Evolutionary conservation across 129 eudicot genomes (phyloP).

Genomic region (Heracleum sosnowskyi): DNA sequence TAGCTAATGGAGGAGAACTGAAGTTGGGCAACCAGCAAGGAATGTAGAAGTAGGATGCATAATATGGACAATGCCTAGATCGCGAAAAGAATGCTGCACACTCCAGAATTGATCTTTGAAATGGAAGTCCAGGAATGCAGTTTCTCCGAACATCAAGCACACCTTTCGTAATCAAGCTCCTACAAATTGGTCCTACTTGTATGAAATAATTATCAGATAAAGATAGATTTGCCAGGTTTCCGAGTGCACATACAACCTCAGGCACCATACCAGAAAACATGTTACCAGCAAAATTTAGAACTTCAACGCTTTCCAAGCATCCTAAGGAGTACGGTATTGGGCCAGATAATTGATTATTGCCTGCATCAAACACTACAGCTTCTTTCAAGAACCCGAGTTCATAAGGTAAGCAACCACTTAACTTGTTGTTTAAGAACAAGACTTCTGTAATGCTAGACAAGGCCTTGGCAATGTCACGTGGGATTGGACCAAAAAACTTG

Average conservation of each 20-base stretch:
- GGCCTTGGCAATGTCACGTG: constrained; percentile 35
- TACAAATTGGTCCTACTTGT: constrained; percentile 52
- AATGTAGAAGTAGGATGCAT: constrained; percentile 25
- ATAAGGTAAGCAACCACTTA: constrained; percentile 73
- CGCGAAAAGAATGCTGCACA: constrained; percentile 45
- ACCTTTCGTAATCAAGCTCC: constrained; percentile 49
- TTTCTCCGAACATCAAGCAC: constrained; percentile 58
- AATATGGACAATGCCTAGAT: constrained; percentile 48
- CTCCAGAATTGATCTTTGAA: constrained; percentile 39
- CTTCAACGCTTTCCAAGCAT: constrained; percentile 49
- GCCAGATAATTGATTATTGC: constrained; percentile 56
- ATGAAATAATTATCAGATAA: constrained; percentile 56
- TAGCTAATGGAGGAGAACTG: constrained; percentile 21
- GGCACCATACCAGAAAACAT: constrained; percentile 63
- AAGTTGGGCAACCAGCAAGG: constrained; percentile 70
- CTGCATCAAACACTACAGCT: constrained; percentile 60
- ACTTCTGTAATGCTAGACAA: constrained; percentile 43
- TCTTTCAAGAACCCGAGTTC: constrained; percentile 67
- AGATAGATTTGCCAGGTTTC: constrained; percentile 50
- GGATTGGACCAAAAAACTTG: constrained; percentile 75
- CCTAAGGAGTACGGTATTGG: constrained; percentile 69
- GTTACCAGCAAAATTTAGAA: constrained; percentile 57
- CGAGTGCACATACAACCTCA: constrained; percentile 66
- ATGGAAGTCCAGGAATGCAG: constrained; percentile 54
- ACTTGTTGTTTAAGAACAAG: constrained; percentile 56